A percentile compares a stretch with the other conserved stretches of the same genome.
Evolutionary conservation across 2,329 filamentous ascomycete species (phyloP).

Genomic region (Seiridium cupressi): DNA sequence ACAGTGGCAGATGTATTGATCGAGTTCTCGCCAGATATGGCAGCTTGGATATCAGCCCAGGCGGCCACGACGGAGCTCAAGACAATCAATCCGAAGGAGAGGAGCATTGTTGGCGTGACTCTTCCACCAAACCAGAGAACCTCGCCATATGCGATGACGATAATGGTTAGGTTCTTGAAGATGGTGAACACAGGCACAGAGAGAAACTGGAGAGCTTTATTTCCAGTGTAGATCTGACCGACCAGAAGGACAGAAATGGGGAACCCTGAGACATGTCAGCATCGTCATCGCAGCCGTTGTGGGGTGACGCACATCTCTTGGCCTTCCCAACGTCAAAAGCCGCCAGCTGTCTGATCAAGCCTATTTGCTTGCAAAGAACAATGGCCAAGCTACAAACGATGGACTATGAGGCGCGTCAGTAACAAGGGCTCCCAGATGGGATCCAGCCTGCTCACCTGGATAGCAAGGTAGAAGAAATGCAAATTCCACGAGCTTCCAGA

Average conservation of each 20-base stretch:
- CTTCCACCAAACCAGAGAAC: constrained; percentile 96
- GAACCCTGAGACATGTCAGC: constrained; percentile 55
- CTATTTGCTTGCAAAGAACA: constrained; percentile 73
- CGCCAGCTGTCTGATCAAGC: constrained; percentile 78
- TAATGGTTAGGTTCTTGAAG: constrained; percentile 99
- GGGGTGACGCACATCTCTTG: constrained; percentile 59
- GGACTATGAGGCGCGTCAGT: constrained; percentile 52
- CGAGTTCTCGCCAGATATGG: constrained; percentile 33
- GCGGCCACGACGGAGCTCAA: constrained; percentile 90
- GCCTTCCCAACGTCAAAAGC: constrained; percentile 85
- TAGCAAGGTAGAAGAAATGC: constrained; percentile 88
- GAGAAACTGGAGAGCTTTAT: constrained; percentile 92
- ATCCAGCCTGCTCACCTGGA: constrained; percentile 65
- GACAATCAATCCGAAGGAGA: constrained; percentile 96
- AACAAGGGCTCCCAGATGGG: neutral
- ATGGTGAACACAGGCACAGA: constrained; percentile 99
- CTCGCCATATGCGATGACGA: constrained; percentile 96
- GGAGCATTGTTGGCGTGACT: constrained; percentile 80
- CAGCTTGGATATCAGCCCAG: constrained; percentile 85
- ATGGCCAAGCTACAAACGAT: constrained; percentile 87
- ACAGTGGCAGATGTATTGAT: constrained; percentile 70
- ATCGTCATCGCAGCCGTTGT: neutral
- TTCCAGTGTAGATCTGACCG: constrained; percentile 98
- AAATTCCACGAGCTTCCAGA: constrained; percentile 90
- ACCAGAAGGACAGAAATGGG: constrained; percentile 93